A percentile compares a stretch with the other conserved stretches of the same genome.
These are phyloP conservation scores for Ramalina peruviana DNA, from an alignment of 495 filamentous ascomycete genomes.

Conservation along the genomic window DNA sequence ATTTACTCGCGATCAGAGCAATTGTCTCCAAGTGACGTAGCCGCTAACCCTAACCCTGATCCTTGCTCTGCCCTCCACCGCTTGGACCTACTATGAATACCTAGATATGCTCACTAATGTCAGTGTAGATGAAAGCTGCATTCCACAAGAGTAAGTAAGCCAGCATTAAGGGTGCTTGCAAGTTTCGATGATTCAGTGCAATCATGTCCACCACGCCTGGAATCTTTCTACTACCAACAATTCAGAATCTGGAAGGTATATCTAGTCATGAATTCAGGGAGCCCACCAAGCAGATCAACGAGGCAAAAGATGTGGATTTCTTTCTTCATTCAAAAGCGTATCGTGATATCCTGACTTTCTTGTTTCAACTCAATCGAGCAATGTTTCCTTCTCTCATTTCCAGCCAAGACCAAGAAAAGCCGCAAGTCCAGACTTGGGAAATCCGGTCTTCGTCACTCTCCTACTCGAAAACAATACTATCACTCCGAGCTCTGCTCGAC, in stretches of 20 bases:
- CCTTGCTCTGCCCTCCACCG: too few relatives aligned
- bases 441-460: constrained; percentile 31
- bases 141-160: too few relatives aligned
- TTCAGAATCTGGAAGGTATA: constrained; percentile 12
- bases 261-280: constrained; percentile 30
- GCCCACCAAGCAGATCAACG: constrained; percentile 69
- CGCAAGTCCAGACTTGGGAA: constrained; percentile 38
- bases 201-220: too few relatives aligned
- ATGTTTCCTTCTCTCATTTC: constrained; percentile 55
- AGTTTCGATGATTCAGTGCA: too few relatives aligned
- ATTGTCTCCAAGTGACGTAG: too few relatives aligned
- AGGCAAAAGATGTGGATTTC: constrained; percentile 56
- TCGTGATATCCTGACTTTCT: constrained; percentile 68
- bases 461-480: constrained; percentile 46
- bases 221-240: neutral
- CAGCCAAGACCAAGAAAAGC: constrained; percentile 10
- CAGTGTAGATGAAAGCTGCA: too few relatives aligned
- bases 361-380: constrained; percentile 77
- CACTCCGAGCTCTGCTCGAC: constrained; percentile 47
- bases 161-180: too few relatives aligned
- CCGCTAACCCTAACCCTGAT: too few relatives aligned
- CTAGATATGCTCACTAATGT: too few relatives aligned
- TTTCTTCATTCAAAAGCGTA: constrained; percentile 76
- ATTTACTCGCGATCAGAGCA: too few relatives aligned
- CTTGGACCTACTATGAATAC: too few relatives aligned